Percentiles rank a stretch among this genome's conserved stretches.
phyloP scores from a whole-genome alignment of 2,329 filamentous ascomycete genomes.

The Colletotrichum melonis region DNA sequence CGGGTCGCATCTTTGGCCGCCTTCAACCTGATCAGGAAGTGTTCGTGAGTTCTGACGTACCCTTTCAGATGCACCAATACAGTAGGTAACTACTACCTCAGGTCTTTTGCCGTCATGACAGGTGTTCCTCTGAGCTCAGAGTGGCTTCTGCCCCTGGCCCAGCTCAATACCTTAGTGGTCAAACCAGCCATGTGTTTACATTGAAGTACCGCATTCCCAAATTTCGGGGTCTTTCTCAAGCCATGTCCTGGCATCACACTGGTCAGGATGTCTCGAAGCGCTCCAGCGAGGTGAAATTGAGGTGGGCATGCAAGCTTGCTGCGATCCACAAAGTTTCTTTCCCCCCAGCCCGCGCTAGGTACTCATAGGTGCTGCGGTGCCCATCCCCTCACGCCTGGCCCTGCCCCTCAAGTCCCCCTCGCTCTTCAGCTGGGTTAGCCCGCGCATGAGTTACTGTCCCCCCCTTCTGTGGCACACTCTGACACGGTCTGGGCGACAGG shows the following conservation, averaged over 20 bases:
- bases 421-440: not conserved
- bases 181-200: not conserved
- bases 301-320: slow-evolving; percentile 29
- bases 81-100: no score
- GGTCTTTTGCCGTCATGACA: not conserved
- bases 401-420: not conserved
- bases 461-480: not conserved
- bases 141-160: not conserved
- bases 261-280: not conserved
- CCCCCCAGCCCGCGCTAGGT: slow-evolving; percentile 10
- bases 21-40: not conserved
- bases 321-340: slow-evolving; percentile 32
- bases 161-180: not conserved
- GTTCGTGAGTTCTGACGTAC: slow-evolving; percentile 15
- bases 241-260: not conserved
- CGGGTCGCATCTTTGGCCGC: slow-evolving; percentile 14
- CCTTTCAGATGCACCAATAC: not conserved
- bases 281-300: slow-evolving; percentile 3
- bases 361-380: not conserved
- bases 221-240: not conserved
- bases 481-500: not conserved
- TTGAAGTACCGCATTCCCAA: not conserved
- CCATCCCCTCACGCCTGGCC: not conserved
- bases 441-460: not conserved
- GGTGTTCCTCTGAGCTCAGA: not conserved